A percentile compares a stretch with the other conserved stretches of the same genome.
Evolutionary conservation across 768 basidiomycete genomes (phyloP).

Genomic region (Mycena floridula): DNA sequence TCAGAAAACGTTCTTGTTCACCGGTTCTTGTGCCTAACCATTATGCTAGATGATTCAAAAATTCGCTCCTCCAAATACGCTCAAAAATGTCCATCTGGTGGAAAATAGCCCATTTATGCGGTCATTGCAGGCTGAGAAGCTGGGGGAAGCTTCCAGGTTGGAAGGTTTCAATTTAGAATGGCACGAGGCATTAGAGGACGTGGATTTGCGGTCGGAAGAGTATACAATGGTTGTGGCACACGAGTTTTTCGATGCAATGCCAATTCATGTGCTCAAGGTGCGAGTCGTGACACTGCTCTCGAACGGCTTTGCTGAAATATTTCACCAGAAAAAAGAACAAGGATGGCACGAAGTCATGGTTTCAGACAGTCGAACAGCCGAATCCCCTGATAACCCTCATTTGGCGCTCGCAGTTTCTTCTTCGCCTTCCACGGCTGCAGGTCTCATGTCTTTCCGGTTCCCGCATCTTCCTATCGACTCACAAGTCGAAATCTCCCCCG

Average conservation of each 20-base stretch:
- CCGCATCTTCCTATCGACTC: conserved; percentile 58
- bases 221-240: conserved; percentile 91
- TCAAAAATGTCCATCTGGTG: conserved; percentile 62
- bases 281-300: conserved; percentile 7
- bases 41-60: conserved; percentile 42
- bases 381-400: conserved; percentile 25
- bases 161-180: conserved; percentile 59
- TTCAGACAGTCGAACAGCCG: conserved; percentile 40
- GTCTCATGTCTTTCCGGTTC: conserved; percentile 71
- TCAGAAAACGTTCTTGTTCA: conserved; percentile 34
- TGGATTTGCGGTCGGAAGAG: conserved; percentile 38
- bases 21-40: no score
- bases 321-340: conserved; percentile 61
- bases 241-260: conserved; percentile 96
- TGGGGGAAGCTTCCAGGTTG: conserved; percentile 32
- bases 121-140: conserved; percentile 48
- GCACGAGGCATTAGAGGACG: conserved; percentile 68
- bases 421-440: conserved; percentile 38
- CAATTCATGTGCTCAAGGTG: conserved; percentile 86
- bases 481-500: conserved; percentile 76
- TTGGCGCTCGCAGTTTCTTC: conserved; percentile 67
- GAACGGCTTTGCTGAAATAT: background rate
- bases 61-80: conserved; percentile 30
- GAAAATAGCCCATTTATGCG: conserved; percentile 75
- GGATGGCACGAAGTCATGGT: conserved; percentile 89